Conservation (phyloP, 306 rosid species). For the Casuarina glauca region DNA sequence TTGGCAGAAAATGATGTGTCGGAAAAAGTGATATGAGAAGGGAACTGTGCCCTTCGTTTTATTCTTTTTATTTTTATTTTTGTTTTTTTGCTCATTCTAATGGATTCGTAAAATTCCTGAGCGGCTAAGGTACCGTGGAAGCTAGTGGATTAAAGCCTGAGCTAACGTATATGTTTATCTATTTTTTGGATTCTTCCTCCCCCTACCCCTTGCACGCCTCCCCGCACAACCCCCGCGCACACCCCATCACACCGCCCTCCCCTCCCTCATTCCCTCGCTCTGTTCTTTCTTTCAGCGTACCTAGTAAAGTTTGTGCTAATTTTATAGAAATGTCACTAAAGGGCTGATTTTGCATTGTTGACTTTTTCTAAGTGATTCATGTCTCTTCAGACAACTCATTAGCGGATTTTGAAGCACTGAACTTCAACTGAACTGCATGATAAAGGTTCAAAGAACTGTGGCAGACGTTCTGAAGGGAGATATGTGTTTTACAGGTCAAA, state of each 20-base stretch:
- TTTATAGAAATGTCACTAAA: not conserved
- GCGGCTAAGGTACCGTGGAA: no score
- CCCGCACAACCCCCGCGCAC: no score
- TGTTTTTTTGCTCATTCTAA: not conserved
- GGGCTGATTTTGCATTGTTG: not conserved
- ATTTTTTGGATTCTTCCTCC: no score
- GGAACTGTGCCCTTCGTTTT: no score
- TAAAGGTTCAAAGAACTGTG: not conserved
- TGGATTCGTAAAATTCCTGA: not conserved
- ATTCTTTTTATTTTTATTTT: not conserved
- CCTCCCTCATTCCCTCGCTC: no score
- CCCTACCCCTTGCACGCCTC: no score
- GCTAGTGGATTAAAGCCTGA: no score
- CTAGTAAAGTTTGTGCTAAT: not conserved
- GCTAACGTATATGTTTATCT: no score
- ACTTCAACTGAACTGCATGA: not conserved
- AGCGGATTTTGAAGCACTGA: not conserved
- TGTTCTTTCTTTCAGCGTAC: not conserved
- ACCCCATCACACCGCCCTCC: no score
- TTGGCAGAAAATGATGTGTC: not conserved
- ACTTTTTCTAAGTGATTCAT: not conserved
- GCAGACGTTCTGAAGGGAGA: not conserved
- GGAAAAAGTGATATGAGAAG: not conserved
- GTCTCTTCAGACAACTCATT: not conserved
- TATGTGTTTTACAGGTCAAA: conserved; percentile 65